phyloP scores from a whole-genome alignment of 192 early-diverging fungal species.

The Backusella australiensis region DNA sequence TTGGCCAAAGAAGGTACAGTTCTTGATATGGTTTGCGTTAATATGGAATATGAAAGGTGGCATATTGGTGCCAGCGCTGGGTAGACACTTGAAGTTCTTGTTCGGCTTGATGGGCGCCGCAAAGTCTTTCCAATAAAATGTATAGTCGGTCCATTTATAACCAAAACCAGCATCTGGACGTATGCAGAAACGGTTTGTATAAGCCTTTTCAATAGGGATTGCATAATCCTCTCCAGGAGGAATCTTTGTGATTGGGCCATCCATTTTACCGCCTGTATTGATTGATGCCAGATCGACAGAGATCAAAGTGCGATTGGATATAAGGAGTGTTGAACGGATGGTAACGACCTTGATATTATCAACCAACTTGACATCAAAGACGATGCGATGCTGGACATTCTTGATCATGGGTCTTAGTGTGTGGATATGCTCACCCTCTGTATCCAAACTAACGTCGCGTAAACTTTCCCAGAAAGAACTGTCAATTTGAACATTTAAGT shows the following conservation, averaged over 20 bases:
- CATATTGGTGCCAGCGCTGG: conserved; percentile 40
- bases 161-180: conserved; percentile 81
- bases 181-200: conserved; percentile 73
- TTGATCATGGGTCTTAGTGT: conserved; percentile 79
- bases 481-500: conserved; percentile 81
- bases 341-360: conserved; percentile 92
- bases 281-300: conserved; percentile 79
- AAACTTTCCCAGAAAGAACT: conserved; percentile 86
- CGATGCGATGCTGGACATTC: conserved; percentile 76
- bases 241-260: conserved; percentile 48
- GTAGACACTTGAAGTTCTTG: conserved; percentile 38
- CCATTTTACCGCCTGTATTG: conserved; percentile 60
- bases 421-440: conserved; percentile 81
- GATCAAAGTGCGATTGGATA: conserved; percentile 80
- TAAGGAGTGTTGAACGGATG: conserved; percentile 78
- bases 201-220: conserved; percentile 85
- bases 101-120: conserved; percentile 17
- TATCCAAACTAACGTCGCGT: conserved; percentile 85
- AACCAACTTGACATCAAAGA: conserved; percentile 83
- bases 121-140: conserved; percentile 85
- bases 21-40: conserved; percentile 49
- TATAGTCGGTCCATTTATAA: conserved; percentile 80
- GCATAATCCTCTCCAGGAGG: conserved; percentile 81
- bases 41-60: conserved; percentile 75
- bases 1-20: conserved; percentile 41